These are phyloP conservation scores for Penicillium sp. DNA, from an alignment of 2,329 filamentous ascomycete species.

Conservation along the genomic window DNA sequence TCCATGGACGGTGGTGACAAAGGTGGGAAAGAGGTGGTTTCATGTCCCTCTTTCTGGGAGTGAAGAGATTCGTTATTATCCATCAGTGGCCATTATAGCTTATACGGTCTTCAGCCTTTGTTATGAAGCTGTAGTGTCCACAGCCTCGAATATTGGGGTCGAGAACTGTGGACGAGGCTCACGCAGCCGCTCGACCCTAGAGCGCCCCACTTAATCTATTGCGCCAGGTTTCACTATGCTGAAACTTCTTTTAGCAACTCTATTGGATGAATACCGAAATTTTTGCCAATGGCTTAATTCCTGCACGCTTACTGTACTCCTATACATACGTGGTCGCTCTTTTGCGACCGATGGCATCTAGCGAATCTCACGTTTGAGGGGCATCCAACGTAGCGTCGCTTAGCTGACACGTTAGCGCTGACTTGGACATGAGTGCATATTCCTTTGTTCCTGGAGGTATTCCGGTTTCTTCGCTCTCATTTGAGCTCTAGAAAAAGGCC, in stretches of 20 bases:
- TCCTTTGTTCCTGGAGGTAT: background rate
- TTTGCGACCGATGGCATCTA: background rate
- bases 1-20: background rate
- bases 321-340: background rate
- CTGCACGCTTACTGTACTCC: background rate
- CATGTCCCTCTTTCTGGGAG: background rate
- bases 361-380: background rate
- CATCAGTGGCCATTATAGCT: background rate
- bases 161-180: background rate
- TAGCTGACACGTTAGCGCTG: background rate
- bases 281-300: background rate
- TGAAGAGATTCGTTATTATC: background rate
- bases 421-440: background rate
- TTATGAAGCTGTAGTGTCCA: background rate
- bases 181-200: background rate
- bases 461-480: background rate
- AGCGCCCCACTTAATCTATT: background rate
- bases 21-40: background rate
- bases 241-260: background rate
- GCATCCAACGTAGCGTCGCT: background rate
- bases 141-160: background rate
- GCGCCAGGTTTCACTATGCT: background rate
- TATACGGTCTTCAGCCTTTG: background rate
- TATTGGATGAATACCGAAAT: background rate
- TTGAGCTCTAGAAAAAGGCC: background rate